Evolutionary conservation across 768 basidiomycete species (phyloP).

Genomic region (Boletus tomentosulus): DNA sequence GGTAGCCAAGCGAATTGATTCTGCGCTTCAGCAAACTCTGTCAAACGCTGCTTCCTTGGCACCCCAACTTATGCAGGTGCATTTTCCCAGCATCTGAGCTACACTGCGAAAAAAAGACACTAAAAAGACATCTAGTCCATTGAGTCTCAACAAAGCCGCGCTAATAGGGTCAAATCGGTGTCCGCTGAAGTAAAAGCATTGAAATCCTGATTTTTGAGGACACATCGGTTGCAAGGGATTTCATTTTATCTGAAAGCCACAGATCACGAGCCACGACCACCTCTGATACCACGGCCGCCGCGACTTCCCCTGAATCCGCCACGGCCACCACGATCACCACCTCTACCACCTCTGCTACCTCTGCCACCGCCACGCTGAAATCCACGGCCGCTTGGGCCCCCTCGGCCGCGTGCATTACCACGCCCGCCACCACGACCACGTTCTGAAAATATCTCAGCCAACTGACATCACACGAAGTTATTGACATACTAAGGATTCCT

Average conservation of each 20-base stretch:
- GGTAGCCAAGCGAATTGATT: constrained; percentile 20
- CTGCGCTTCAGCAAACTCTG: constrained; percentile 24
- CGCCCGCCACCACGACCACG: constrained; percentile 39
- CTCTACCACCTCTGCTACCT: constrained; percentile 36
- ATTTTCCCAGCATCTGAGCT: constrained; percentile 5
- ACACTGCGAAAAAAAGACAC: not conserved
- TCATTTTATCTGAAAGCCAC: not conserved
- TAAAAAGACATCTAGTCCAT: constrained; percentile 36
- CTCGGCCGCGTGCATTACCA: constrained; percentile 26
- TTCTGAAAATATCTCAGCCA: constrained; percentile 39
- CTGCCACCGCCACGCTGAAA: constrained; percentile 36
- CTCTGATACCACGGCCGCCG: constrained; percentile 41
- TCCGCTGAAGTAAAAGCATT: constrained; percentile 48
- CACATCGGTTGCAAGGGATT: not conserved
- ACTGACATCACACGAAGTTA: constrained; percentile 2
- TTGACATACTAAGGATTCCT: constrained; percentile 24
- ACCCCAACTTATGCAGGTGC: constrained; percentile 51
- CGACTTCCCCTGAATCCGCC: constrained; percentile 48
- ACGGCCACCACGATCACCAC: constrained; percentile 39
- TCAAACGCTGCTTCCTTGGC: constrained; percentile 38
- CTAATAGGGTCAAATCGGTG: constrained; percentile 42
- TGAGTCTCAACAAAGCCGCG: constrained; percentile 48
- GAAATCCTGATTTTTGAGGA: constrained; percentile 34
- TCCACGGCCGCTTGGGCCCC: constrained; percentile 28
- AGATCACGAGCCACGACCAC: constrained; percentile 47